Base-by-base conservation (phyloP, 305 asterid genomes). In the Vinca major region DNA sequence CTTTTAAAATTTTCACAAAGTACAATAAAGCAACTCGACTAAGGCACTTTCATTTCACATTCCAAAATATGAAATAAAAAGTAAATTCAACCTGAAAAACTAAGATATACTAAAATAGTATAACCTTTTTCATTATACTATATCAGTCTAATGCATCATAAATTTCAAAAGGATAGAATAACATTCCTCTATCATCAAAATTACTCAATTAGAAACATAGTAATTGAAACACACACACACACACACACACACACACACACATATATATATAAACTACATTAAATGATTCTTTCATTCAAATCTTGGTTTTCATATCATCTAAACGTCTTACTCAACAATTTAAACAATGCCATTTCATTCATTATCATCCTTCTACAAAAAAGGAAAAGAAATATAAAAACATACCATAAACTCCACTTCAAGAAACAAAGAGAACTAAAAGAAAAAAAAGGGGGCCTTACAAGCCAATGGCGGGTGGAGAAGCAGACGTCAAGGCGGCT, bases 391-490 rank as follows among this genome's bases (percentile, higher is more conserved):
- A 9, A 36, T 39, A 60, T 7, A 44, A 5, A n/a, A 64, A 57
- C 13, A 55, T 20, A 41, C 10, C 5, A 65, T 7, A 19, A 43
- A 14, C 10, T 3, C n/a, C 6, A 16, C 36, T 36, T 10, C 10
- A 45, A 54, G 20, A 54, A n/a, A 51, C 1, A 70, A 19, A 50
- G 4, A 50, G 19, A 40, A 63, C n/a, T 53, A n/a, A 44, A 63
- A 9, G 33, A 67, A 47, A 11, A 50, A 26, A 26, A n/a, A n/a
- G n/a, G n/a, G 33, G 33, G 19, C 21, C 79, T 75, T 77, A 83
- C 87, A 69, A 88, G 88, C 97, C 96, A 92, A 74, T 92, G 98
- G 67, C 91, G 84, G 4, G 96, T 84, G 72, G 98, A 80, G 75
- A 84, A 92, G 63, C 90, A 78, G 71, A 90, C 74, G 63, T 92